phyloP scores from a whole-genome alignment of 257 asterid genomes.

The Rauvolfia tetraphylla region DNA sequence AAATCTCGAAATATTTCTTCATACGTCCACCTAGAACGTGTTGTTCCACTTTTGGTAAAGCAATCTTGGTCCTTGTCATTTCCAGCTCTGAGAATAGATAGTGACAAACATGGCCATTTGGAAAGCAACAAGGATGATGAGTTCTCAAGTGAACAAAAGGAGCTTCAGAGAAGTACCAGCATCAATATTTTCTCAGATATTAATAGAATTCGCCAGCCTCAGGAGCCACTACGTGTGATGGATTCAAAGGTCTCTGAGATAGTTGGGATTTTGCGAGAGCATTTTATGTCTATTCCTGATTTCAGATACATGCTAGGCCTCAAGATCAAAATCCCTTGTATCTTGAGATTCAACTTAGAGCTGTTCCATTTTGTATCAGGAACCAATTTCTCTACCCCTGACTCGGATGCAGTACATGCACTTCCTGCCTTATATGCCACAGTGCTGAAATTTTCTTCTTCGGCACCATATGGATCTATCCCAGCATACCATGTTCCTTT shows the following conservation, averaged over 20 bases:
- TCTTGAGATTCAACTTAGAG: slow-evolving; percentile 68
- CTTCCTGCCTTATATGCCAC: slow-evolving; percentile 84
- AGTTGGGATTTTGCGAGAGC: slow-evolving; percentile 60
- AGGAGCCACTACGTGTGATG: slow-evolving; percentile 79
- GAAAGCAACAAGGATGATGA: slow-evolving; percentile 56
- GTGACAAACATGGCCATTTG: slow-evolving; percentile 44
- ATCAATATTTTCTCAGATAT: slow-evolving; percentile 33
- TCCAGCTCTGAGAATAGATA: slow-evolving; percentile 41
- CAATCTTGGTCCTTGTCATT: slow-evolving; percentile 91
- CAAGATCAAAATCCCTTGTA: slow-evolving; percentile 67
- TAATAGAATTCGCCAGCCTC: slow-evolving; percentile 39
- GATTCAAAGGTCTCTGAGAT: slow-evolving; percentile 80
- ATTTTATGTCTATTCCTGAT: slow-evolving; percentile 77
- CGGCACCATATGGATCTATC: slow-evolving; percentile 76
- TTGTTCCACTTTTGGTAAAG: slow-evolving; percentile 59
- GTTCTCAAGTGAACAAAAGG: slow-evolving; percentile 42
- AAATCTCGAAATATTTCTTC: slow-evolving; percentile 48
- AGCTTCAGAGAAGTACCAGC: slow-evolving; percentile 35
- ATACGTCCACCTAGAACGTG: slow-evolving; percentile 65
- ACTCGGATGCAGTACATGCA: slow-evolving; percentile 43
- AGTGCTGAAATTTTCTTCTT: slow-evolving; percentile 66
- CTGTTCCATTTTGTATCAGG: slow-evolving; percentile 42
- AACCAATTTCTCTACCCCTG: slow-evolving; percentile 26
- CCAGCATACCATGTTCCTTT: slow-evolving; percentile 68
- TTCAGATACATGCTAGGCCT: slow-evolving; percentile 71